Base-by-base conservation (phyloP, 2,329 filamentous ascomycete genomes). In the Aspergillus sp. region DNA sequence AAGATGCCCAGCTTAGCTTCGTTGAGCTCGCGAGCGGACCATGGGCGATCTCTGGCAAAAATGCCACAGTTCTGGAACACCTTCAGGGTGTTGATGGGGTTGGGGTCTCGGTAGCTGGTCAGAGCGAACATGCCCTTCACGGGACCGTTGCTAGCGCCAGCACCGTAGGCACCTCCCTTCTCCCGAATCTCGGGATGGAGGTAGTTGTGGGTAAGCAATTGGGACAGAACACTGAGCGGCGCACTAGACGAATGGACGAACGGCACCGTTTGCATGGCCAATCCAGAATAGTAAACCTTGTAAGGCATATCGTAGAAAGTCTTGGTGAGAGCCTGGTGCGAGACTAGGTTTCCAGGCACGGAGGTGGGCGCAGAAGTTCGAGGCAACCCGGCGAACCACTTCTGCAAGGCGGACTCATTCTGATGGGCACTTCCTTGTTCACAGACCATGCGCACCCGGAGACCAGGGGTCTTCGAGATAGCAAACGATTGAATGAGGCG, bases 161-260 rank as follows among this genome's bases (percentile, higher is more conserved):
- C 95, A 49, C 95, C 95, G 67, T 99, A 99, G 0, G 95, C 95
- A 42, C 95, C 95, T 32, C 95, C 95, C 77, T 98, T 98, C 73
- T 99, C 95, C 57, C 95, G 90, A 65, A 99, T 97, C 76, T 98
- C 95, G 67, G 96, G 94, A 73, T 99, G 95, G 29, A 99, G 83
- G 72, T 97, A 91, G 77, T 96, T 97, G 79, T 99, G 94, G 0
- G 94, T 98, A 32, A 99, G 85, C 18, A 99, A 86, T 73, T 97
- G 92, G 12, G 93, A 88, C 22, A 99, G 86, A 46, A 98, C 90
- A 69, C 94, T 92, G 16, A 98, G 86, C 0, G 92, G 85, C 1
- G 95, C 91, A 46, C 90, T 88, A 55, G 90, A 84, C 0, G 87
- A 75, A 49, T 90, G 86, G 3, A 87, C 88, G 76, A 97, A 99